phyloP scores from a whole-genome alignment of 805 yeast species.

The Sugiyamaella floridensis region DNA sequence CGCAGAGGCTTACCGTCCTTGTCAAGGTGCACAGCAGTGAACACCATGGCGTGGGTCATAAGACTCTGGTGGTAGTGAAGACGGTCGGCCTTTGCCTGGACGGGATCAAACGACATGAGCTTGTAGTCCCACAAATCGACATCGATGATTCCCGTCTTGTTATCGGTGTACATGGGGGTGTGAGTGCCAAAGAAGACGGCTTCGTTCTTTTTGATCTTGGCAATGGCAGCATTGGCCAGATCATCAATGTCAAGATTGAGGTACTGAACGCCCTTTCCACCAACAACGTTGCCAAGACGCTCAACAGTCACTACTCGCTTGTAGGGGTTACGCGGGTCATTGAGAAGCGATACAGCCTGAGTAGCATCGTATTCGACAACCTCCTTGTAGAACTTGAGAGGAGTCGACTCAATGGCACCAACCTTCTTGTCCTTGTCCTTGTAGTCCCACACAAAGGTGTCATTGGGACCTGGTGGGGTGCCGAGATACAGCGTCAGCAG shows the following conservation, averaged over 20 bases:
- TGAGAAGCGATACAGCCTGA: constrained; percentile 56
- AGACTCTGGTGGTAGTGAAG: constrained; percentile 62
- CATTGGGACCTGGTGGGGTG: constrained; percentile 67
- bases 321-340: constrained; percentile 76
- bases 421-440: constrained; percentile 60
- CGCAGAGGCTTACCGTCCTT: constrained; percentile 51
- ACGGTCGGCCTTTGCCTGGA: constrained; percentile 58
- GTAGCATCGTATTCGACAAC: constrained; percentile 47
- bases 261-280: constrained; percentile 64
- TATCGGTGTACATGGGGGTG: constrained; percentile 71
- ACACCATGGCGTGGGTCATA: constrained; percentile 89
- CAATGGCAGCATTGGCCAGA: constrained; percentile 55
- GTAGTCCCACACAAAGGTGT: constrained; percentile 67
- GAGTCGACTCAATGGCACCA: constrained; percentile 48
- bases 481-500: constrained; percentile 66
- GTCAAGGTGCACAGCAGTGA: constrained; percentile 74
- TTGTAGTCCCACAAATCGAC: constrained; percentile 60
- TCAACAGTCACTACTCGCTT: constrained; percentile 62
- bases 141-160: constrained; percentile 64
- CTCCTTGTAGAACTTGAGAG: constrained; percentile 54
- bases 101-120: constrained; percentile 37
- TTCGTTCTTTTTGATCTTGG: constrained; percentile 62
- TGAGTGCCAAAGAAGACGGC: constrained; percentile 87
- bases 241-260: constrained; percentile 57
- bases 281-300: constrained; percentile 64